Conservation (phyloP, 345 rosid species). For the Populus ilicifolia region DNA sequence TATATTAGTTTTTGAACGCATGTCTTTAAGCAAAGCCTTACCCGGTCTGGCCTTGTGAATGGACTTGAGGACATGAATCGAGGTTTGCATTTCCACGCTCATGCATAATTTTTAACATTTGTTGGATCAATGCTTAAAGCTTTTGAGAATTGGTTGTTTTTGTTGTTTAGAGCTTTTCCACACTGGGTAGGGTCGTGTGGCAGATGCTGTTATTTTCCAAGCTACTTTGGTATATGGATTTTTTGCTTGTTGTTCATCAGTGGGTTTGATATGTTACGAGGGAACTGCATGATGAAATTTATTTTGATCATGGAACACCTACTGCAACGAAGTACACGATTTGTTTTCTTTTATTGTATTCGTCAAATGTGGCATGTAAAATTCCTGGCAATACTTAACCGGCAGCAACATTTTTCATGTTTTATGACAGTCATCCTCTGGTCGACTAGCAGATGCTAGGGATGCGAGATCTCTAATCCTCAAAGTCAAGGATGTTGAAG, state of each 20-base stretch:
- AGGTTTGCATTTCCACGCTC: not conserved
- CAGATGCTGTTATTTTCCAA: not conserved
- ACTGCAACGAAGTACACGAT: not conserved
- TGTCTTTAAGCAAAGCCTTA: not conserved
- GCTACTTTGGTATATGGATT: not conserved
- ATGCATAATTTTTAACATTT: not conserved
- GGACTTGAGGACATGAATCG: not conserved
- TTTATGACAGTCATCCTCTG: constrained; percentile 44
- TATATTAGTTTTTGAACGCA: not conserved
- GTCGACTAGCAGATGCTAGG: constrained; percentile 36
- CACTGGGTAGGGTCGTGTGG: not conserved
- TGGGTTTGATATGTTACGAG: not conserved
- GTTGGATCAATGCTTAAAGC: not conserved
- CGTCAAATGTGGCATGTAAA: not conserved
- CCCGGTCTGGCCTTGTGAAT: not conserved
- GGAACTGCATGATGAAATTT: not conserved
- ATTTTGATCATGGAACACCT: not conserved
- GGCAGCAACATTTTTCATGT: not conserved
- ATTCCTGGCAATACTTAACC: constrained; percentile 9
- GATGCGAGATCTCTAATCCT: constrained; percentile 53
- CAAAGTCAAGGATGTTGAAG: constrained; percentile 60
- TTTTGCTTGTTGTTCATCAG: not conserved
- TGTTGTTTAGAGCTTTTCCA: not conserved
- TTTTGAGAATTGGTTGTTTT: not conserved
- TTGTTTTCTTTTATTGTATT: not conserved